Evolutionary conservation across 148 eudicot genomes (phyloP).

Genomic region (Amaranthus cruentus): DNA sequence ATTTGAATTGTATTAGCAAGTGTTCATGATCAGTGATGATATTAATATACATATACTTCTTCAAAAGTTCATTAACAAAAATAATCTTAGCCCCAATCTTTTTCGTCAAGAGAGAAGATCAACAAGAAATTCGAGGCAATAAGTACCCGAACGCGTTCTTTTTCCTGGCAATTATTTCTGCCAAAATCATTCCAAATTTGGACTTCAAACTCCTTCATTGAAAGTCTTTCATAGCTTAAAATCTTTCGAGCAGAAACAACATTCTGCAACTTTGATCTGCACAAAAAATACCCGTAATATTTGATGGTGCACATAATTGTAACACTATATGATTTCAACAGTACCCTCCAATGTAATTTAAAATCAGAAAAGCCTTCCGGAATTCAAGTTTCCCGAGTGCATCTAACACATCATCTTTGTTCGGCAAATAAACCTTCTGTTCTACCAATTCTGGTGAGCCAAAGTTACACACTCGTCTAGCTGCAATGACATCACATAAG

Average conservation of each 20-base stretch:
- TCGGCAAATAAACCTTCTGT: not conserved
- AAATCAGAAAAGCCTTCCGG: slow-evolving; percentile 50
- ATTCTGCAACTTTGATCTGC: slow-evolving; percentile 50
- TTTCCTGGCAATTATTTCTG: slow-evolving; percentile 20
- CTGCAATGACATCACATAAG: slow-evolving; percentile 5
- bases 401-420: slow-evolving; percentile 17
- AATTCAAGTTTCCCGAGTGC: slow-evolving; percentile 50
- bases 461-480: slow-evolving; percentile 7
- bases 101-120: not conserved
- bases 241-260: slow-evolving; percentile 33
- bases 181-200: slow-evolving; percentile 56
- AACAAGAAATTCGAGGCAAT: not conserved
- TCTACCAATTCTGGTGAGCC: not conserved
- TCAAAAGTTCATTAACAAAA: not conserved
- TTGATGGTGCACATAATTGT: not conserved
- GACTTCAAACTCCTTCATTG: slow-evolving; percentile 52
- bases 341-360: slow-evolving; percentile 63
- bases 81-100: not conserved
- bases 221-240: slow-evolving; percentile 19
- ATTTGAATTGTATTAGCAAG: too few species aligned
- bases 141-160: slow-evolving; percentile 47
- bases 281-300: slow-evolving; percentile 13
- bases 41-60: not conserved
- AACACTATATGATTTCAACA: not conserved
- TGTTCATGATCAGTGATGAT: not conserved